phyloP scores from a whole-genome alignment of 768 basidiomycete species.

The Boletus insuetus region DNA sequence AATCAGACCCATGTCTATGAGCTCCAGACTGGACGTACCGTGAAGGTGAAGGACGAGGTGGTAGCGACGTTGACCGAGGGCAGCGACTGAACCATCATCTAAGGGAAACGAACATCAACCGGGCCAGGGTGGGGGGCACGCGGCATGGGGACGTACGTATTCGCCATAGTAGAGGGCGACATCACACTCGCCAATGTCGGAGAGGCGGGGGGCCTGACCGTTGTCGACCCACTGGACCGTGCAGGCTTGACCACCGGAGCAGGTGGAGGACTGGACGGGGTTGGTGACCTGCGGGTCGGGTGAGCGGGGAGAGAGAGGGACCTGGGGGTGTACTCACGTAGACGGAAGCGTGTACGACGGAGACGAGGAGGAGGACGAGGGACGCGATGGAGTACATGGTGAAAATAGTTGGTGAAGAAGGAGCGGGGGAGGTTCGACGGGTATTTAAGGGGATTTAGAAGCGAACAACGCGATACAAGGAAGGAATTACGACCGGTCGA shows the following conservation, averaged over 20 bases:
- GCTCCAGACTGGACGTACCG: conserved; percentile 35
- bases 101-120: not conserved
- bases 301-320: not conserved
- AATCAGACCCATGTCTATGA: not conserved
- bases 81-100: conserved; percentile 57
- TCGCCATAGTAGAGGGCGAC: conserved; percentile 52
- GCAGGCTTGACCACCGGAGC: conserved; percentile 54
- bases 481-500: not conserved
- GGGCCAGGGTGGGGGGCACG: not conserved
- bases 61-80: conserved; percentile 51
- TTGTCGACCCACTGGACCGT: conserved; percentile 63
- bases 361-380: conserved; percentile 21
- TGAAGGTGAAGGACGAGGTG: conserved; percentile 50
- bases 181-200: conserved; percentile 47
- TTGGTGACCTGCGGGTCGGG: conserved; percentile 40
- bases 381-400: conserved; percentile 18
- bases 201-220: conserved; percentile 48
- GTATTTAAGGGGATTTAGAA: conserved; percentile 30
- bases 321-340: conserved; percentile 16
- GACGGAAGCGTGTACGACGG: conserved; percentile 13
- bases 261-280: conserved; percentile 43
- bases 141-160: conserved; percentile 38
- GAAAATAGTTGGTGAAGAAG: not conserved
- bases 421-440: not conserved
- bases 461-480: conserved; percentile 16